phyloP scores from a whole-genome alignment of 345 rosid species.

The Draba incana region DNA sequence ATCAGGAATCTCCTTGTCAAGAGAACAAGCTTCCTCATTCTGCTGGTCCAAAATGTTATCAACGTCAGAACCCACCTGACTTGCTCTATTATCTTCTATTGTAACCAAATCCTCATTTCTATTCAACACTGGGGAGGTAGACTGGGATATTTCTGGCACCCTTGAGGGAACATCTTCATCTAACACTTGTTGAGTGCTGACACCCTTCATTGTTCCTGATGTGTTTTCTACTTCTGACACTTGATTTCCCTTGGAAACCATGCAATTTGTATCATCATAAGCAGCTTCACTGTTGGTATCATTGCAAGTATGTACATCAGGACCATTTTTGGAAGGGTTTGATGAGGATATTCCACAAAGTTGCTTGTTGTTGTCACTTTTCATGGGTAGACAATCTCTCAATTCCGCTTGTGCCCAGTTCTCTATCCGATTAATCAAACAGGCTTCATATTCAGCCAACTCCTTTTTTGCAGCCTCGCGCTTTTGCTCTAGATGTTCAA shows the following conservation, averaged over 20 bases:
- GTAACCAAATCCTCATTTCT: slow-evolving; percentile 33
- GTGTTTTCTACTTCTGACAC: slow-evolving; percentile 26
- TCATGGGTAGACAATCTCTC: slow-evolving; percentile 24
- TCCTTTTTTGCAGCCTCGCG: slow-evolving; percentile 49
- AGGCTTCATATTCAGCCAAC: slow-evolving; percentile 50
- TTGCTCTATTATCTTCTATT: slow-evolving; percentile 16
- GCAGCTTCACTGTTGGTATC: slow-evolving; percentile 34
- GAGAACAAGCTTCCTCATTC: slow-evolving; percentile 35
- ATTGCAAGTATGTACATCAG: slow-evolving; percentile 28
- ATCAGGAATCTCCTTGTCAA: slow-evolving; percentile 29
- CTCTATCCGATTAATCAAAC: slow-evolving; percentile 51
- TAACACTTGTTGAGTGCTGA: slow-evolving; percentile 22
- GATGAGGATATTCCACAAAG: slow-evolving; percentile 30
- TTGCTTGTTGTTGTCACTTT: slow-evolving; percentile 24
- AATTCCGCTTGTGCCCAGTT: slow-evolving; percentile 54
- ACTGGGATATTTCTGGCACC: slow-evolving; percentile 29
- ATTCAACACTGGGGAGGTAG: slow-evolving; percentile 26
- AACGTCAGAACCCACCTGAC: slow-evolving; percentile 7
- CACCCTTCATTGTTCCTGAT: slow-evolving; percentile 28
- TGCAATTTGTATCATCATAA: slow-evolving; percentile 18
- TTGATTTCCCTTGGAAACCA: slow-evolving; percentile 27
- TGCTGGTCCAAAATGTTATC: slow-evolving; percentile 33
- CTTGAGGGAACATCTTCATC: slow-evolving; percentile 36
- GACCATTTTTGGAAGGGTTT: slow-evolving; percentile 28
- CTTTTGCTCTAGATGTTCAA: slow-evolving; percentile 48